These are phyloP conservation scores for Clonostachys rhizophaga DNA, from an alignment of 2,329 filamentous ascomycete genomes.

Conservation along the genomic window DNA sequence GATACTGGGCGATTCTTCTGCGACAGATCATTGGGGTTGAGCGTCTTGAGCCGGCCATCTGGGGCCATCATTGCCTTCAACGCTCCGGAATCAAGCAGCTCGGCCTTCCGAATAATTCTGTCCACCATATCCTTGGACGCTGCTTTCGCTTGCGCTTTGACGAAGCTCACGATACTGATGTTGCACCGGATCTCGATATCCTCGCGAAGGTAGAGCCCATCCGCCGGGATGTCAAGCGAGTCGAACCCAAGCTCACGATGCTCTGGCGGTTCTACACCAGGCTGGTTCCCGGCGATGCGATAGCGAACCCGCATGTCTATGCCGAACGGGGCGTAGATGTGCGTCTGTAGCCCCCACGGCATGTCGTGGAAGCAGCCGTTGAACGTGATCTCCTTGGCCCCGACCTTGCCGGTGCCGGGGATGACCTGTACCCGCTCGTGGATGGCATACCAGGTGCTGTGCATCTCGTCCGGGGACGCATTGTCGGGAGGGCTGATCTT, in stretches of 20 bases:
- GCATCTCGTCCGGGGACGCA: slow-evolving; percentile 65
- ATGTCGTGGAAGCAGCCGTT: slow-evolving; percentile 70
- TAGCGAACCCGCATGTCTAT: slow-evolving; percentile 66
- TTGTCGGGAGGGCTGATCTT: slow-evolving; percentile 62
- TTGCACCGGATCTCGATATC: slow-evolving; percentile 70
- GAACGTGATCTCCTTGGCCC: slow-evolving; percentile 62
- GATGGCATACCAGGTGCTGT: slow-evolving; percentile 72
- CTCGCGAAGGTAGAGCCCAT: slow-evolving; percentile 64
- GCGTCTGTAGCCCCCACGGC: slow-evolving; percentile 67
- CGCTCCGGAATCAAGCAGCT: slow-evolving; percentile 62
- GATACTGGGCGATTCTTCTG: slow-evolving; percentile 15
- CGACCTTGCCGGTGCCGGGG: slow-evolving; percentile 61
- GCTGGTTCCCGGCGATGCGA: slow-evolving; percentile 64
- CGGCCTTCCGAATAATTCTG: slow-evolving; percentile 67
- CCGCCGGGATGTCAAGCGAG: slow-evolving; percentile 53
- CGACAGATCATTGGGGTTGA: slow-evolving; percentile 47
- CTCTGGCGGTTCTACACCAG: slow-evolving; percentile 58
- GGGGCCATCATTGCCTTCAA: slow-evolving; percentile 61
- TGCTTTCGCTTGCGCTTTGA: slow-evolving; percentile 62
- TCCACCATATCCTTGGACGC: slow-evolving; percentile 64
- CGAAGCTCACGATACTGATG: slow-evolving; percentile 58
- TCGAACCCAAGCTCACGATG: slow-evolving; percentile 55
- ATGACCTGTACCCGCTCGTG: slow-evolving; percentile 64
- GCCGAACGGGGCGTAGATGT: slow-evolving; percentile 64
- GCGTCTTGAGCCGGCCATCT: slow-evolving; percentile 56